Conservation (phyloP, 2,329 filamentous ascomycete species). For the Ascocoryne sarcoides region DNA sequence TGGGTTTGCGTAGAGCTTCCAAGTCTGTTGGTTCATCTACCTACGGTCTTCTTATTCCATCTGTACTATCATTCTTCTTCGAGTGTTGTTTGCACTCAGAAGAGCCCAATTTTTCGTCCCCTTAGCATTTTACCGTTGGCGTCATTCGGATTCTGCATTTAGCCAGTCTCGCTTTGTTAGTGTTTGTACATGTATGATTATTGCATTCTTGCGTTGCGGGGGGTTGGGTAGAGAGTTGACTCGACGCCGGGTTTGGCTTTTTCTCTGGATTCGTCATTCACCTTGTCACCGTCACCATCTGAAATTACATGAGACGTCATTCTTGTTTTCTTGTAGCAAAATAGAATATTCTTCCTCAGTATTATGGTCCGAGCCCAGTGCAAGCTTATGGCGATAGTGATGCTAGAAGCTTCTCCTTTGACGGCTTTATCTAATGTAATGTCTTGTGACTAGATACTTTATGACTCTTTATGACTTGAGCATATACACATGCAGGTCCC, state of each 20-base stretch:
- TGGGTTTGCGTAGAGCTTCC: conserved; percentile 16
- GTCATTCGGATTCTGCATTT: conserved; percentile 7
- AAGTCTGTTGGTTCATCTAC: conserved; percentile 21
- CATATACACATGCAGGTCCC: conserved; percentile 1
- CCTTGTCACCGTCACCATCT: too few relatives aligned
- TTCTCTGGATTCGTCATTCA: too few relatives aligned
- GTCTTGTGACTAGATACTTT: conserved; percentile 19
- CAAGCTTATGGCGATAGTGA: conserved; percentile 21
- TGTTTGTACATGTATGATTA: conserved; percentile 6
- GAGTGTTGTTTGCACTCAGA: too few relatives aligned
- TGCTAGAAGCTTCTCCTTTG: conserved; percentile 17
- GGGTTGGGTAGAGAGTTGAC: conserved; percentile 2
- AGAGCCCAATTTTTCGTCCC: conserved; percentile 2
- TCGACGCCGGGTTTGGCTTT: too few relatives aligned
- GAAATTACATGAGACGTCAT: too few relatives aligned
- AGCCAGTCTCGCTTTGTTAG: neutral
- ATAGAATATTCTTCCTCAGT: conserved; percentile 22
- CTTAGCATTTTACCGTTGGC: neutral
- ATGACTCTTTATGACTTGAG: too few relatives aligned
- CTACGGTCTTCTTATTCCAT: conserved; percentile 6
- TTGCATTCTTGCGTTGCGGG: conserved; percentile 9
- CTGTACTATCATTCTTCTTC: too few relatives aligned
- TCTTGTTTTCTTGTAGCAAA: conserved; percentile 11
- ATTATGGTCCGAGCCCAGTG: conserved; percentile 13
- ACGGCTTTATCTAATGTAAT: conserved; percentile 9